A percentile compares a stretch with the other conserved stretches of the same genome.
Evolutionary conservation across 352 stramenopile genomes (phyloP).

Genomic region (Phytophthora constricta): DNA sequence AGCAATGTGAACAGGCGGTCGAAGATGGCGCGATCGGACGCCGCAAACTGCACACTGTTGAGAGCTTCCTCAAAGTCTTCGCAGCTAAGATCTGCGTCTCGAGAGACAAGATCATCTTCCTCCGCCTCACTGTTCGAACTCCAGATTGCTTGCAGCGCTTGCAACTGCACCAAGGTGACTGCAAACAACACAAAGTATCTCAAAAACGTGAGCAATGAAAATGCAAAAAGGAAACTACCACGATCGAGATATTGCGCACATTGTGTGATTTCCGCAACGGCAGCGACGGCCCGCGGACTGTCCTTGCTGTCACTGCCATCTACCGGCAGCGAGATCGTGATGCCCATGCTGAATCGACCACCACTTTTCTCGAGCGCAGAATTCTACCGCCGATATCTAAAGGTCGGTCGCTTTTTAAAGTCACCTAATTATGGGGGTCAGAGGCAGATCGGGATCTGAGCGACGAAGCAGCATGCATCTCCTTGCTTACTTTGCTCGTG

Average conservation of each 20-base stretch:
- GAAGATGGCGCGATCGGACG: conserved; percentile 56
- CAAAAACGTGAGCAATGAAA: neutral
- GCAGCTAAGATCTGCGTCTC: conserved; percentile 45
- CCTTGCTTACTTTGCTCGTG: too few relatives aligned
- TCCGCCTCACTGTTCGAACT: neutral
- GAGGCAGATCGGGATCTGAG: too few relatives aligned
- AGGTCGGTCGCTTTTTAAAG: too few relatives aligned
- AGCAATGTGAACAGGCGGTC: conserved; percentile 66
- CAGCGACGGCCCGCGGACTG: conserved; percentile 53
- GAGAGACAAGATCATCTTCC: conserved; percentile 7
- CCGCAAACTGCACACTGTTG: conserved; percentile 48
- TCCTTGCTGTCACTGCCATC: conserved; percentile 33
- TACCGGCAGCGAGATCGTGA: conserved; percentile 32
- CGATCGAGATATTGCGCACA: conserved; percentile 39
- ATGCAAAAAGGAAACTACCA: neutral
- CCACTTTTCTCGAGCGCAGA: too few relatives aligned
- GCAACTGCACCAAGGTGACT: conserved; percentile 53
- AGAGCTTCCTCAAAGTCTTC: conserved; percentile 48
- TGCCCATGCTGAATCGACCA: conserved; percentile 28
- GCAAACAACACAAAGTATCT: neutral
- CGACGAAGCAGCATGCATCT: too few relatives aligned
- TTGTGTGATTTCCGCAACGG: conserved; percentile 64
- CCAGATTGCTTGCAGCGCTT: conserved; percentile 39
- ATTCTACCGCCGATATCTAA: too few relatives aligned
- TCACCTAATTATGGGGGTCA: too few relatives aligned